Base-by-base conservation (phyloP, 2,329 filamentous ascomycete species). In the Simplicillium aogashimaense region DNA sequence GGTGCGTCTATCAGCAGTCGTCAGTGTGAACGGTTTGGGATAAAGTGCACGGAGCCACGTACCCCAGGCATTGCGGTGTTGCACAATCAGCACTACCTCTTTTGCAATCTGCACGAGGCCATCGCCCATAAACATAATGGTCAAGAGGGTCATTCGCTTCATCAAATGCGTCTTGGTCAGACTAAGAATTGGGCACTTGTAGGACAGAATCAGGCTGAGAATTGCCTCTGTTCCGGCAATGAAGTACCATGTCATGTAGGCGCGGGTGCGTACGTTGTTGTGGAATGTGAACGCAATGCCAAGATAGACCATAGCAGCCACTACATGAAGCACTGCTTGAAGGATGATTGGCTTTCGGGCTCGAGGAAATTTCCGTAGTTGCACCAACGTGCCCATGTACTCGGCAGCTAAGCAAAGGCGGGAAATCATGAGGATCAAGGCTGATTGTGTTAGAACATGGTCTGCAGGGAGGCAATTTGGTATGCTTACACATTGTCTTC, bases 91-190 rank as follows among this genome's bases (percentile, higher is more conserved):
- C 32, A 70, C 72, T 14, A 81, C 72, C 29, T 64, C 64, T 41
- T 63, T 58, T 1, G 60, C 58, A 7, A 81, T 61, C n/a, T 74
- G 70, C 31, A 81, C 78, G 13, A 79, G 72, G 38, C 77, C 77
- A 50, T 83, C 78, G 12, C 79, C 78, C 43, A 83, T 70, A 41
- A 83, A 76, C 44, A 83, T 80, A 36, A 82, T 64, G 0, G 78
- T 83, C 41, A 83, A 61, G 3, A 81, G 63, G 11, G 70, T 72
- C 68, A 83, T 72, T 9, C 80, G 69, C 50, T 78, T 74, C 50
- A 78, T 76, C 40, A 83, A 55, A 52, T 81, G 76, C 1, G 76
- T 82, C 41, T 72, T 65, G 43, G 75, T 70, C 51, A 83, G 78
- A 40, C 73, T 75, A 34, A 82, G 64, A 37, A 74, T 69, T 3